Conservation (phyloP, 768 basidiomycete species). For the Gelatoporia subvermispora region DNA sequence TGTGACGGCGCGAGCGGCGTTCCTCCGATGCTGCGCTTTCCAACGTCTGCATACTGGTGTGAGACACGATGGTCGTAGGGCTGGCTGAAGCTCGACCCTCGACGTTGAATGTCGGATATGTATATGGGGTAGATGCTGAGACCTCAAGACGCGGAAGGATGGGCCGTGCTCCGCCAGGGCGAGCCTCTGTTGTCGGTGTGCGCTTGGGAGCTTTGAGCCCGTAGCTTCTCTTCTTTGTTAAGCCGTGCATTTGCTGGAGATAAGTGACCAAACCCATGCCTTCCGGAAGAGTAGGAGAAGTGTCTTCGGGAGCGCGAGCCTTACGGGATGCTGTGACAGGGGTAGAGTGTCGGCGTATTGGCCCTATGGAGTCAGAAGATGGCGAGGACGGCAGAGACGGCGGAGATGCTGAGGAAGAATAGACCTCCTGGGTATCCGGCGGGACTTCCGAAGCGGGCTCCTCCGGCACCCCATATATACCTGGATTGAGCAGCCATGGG, state of each 20-base stretch:
- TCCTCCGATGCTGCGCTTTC: conserved; percentile 10
- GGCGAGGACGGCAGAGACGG: conserved; percentile 20
- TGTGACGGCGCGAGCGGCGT: conserved; percentile 12
- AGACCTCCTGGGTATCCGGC: conserved; percentile 1
- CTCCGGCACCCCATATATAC: not conserved
- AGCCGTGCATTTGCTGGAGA: conserved; percentile 61
- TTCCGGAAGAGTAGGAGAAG: conserved; percentile 17
- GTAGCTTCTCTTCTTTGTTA: conserved; percentile 52
- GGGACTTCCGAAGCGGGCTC: not conserved
- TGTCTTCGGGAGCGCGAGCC: conserved; percentile 14
- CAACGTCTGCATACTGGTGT: not conserved
- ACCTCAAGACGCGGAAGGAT: conserved; percentile 18
- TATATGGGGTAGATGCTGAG: conserved; percentile 9
- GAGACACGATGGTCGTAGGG: not conserved
- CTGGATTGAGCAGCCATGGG: not conserved
- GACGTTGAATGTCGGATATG: conserved; percentile 12
- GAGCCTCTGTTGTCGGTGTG: conserved; percentile 4
- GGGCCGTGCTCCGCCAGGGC: conserved; percentile 8
- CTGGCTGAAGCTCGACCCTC: conserved; percentile 1
- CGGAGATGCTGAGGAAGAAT: conserved; percentile 4
- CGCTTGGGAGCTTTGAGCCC: conserved; percentile 15
- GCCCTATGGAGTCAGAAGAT: conserved; percentile 8
- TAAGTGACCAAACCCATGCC: conserved; percentile 54
- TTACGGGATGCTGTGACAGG: conserved; percentile 5
- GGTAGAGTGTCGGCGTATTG: too few relatives aligned